Percentiles rank a stretch among this genome's conserved stretches.
phyloP scores from a whole-genome alignment of 164 flowering plant genomes.

The Akebia trifoliata region DNA sequence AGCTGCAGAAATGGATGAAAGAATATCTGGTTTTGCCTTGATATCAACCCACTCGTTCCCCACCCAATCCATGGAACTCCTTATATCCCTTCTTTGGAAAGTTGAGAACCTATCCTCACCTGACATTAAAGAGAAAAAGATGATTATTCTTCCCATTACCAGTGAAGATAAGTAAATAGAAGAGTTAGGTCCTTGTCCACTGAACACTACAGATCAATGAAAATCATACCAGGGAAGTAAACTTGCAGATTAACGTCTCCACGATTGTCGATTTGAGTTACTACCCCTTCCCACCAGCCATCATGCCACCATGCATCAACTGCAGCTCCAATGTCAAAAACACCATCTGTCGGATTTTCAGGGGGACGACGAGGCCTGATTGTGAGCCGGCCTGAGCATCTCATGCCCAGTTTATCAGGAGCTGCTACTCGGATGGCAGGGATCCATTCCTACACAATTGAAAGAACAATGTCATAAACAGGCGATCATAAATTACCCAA shows the following conservation, averaged over 20 bases:
- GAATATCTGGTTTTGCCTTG: constrained; percentile 53
- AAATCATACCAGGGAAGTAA: constrained; percentile 84
- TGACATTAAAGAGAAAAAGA: no score
- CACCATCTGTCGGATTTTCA: constrained; percentile 18
- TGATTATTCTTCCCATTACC: no score
- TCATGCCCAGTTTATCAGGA: constrained; percentile 82
- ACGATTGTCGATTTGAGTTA: constrained; percentile 30
- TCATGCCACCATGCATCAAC: constrained; percentile 98
- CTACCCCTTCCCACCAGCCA: constrained; percentile 99
- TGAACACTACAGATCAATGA: no score
- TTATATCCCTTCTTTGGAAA: constrained; percentile 41
- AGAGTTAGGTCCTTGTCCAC: no score
- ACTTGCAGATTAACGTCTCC: constrained; percentile 48
- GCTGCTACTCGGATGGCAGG: constrained; percentile 60
- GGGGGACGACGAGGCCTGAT: constrained; percentile 56
- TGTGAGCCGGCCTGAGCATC: constrained; percentile 63
- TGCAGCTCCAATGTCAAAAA: constrained; percentile 54
- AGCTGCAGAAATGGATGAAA: constrained; percentile 34
- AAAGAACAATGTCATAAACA: no score
- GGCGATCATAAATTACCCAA: no score
- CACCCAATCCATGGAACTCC: constrained; percentile 80
- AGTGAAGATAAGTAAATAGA: no score
- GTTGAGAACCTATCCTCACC: constrained; percentile 64
- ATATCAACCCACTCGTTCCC: constrained; percentile 63
- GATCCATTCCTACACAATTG: constrained; percentile 70